Conservation (phyloP, 2,329 filamentous ascomycete species). For the Penicillium sclerotigenum region DNA sequence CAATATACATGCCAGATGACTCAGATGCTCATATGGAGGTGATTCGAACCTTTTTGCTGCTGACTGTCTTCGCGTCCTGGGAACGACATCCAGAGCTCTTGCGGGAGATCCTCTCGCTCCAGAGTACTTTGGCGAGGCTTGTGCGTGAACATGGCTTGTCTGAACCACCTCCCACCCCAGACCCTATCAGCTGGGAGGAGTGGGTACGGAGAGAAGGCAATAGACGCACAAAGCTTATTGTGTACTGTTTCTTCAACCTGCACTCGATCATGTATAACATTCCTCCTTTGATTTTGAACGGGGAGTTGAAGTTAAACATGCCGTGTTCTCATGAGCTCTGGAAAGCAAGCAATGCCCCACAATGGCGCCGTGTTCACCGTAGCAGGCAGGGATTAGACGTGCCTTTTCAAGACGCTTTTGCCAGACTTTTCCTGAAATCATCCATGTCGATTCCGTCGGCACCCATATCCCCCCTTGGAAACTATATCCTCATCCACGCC, state of each 20-base stretch:
- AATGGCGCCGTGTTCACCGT: slow-evolving; percentile 48
- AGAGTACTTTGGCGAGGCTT: slow-evolving; percentile 55
- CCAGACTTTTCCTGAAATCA: slow-evolving; percentile 43
- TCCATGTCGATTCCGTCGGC: slow-evolving; percentile 34
- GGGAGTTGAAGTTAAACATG: slow-evolving; percentile 53
- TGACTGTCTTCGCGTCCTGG: slow-evolving; percentile 61
- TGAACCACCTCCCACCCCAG: slow-evolving; percentile 30
- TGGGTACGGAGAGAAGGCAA: slow-evolving; percentile 55
- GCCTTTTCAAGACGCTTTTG: slow-evolving; percentile 46
- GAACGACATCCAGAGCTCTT: slow-evolving; percentile 56
- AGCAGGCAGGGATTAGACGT: slow-evolving; percentile 35
- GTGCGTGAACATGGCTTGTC: slow-evolving; percentile 53
- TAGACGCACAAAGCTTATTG: slow-evolving; percentile 55
- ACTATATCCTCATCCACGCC: slow-evolving; percentile 54
- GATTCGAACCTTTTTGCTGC: slow-evolving; percentile 49
- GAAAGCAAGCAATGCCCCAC: slow-evolving; percentile 50
- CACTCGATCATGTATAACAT: slow-evolving; percentile 63
- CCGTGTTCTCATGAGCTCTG: slow-evolving; percentile 55
- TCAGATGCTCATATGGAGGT: slow-evolving; percentile 50
- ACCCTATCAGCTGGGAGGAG: slow-evolving; percentile 51
- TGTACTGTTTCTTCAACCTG: slow-evolving; percentile 58
- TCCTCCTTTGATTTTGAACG: slow-evolving; percentile 56
- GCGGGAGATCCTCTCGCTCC: slow-evolving; percentile 56
- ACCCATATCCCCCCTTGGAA: slow-evolving; percentile 50
- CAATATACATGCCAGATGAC: slow-evolving; percentile 40